These are phyloP conservation scores for Lentinula aciculospora DNA, from an alignment of 768 basidiomycete species.

Conservation along the genomic window DNA sequence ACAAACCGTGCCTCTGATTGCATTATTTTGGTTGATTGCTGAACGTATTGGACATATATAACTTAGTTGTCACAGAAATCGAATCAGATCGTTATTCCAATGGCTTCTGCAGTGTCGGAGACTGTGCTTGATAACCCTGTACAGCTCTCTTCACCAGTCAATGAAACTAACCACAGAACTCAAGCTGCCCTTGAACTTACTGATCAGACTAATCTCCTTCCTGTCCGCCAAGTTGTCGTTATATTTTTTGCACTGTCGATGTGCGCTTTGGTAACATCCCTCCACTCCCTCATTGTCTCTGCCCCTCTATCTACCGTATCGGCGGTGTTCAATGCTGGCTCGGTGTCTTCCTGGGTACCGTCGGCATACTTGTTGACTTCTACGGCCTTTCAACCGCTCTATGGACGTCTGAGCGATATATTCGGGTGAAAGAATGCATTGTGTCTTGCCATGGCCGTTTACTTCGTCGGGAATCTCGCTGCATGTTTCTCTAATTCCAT, in stretches of 20 bases:
- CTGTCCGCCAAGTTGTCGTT: conserved; percentile 54
- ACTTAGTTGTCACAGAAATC: neutral
- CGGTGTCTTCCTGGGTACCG: conserved; percentile 65
- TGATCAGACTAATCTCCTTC: conserved; percentile 75
- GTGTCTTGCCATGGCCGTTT: conserved; percentile 46
- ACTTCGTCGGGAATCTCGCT: conserved; percentile 59
- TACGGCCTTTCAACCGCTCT: conserved; percentile 54
- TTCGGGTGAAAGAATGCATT: conserved; percentile 61
- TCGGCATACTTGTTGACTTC: conserved; percentile 66
- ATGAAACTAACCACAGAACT: neutral
- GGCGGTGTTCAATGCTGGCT: conserved; percentile 55
- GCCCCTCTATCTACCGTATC: conserved; percentile 70
- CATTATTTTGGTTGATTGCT: too few species aligned
- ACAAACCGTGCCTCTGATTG: too few species aligned
- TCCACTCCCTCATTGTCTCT: conserved; percentile 55
- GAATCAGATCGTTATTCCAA: neutral
- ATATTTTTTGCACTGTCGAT: conserved; percentile 57
- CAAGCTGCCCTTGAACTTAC: conserved; percentile 28
- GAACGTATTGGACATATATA: too few species aligned
- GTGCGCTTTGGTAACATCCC: conserved; percentile 54
- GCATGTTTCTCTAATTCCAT: conserved; percentile 63
- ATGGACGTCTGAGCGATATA: conserved; percentile 61
- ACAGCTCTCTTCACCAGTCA: neutral
- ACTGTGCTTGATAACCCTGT: neutral
- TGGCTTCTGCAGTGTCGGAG: neutral